Percentiles rank a stretch among this genome's conserved stretches.
These are phyloP conservation scores for Talaromyces borbonicus DNA, from an alignment of 495 filamentous ascomycete genomes.

Conservation along the genomic window DNA sequence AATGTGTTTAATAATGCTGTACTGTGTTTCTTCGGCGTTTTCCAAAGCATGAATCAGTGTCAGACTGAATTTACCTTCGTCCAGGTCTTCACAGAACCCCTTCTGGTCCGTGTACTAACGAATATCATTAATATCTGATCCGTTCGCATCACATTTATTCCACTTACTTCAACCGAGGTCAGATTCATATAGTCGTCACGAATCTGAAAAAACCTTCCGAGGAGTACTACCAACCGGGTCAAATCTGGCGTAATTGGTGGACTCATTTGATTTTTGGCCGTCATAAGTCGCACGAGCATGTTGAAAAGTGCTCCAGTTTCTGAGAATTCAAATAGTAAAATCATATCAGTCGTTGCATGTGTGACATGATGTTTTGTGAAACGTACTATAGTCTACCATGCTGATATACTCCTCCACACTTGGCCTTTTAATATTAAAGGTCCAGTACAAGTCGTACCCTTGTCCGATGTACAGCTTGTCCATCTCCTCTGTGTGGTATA, in stretches of 20 bases:
- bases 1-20: background rate
- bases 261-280: background rate
- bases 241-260: background rate
- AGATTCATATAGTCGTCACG: slow-evolving; percentile 31
- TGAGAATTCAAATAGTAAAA: background rate
- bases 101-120: slow-evolving; percentile 11
- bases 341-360: background rate
- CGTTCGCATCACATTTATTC: background rate
- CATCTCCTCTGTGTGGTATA: background rate
- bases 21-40: background rate
- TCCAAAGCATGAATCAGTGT: slow-evolving; percentile 17
- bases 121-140: too few species aligned
- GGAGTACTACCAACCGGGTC: background rate
- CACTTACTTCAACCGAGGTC: slow-evolving; percentile 6
- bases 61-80: slow-evolving; percentile 28
- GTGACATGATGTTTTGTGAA: too few species aligned
- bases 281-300: slow-evolving; percentile 21
- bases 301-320: slow-evolving; percentile 32
- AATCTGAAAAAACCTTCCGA: slow-evolving; percentile 26
- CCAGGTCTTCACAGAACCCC: slow-evolving; percentile 30
- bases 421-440: slow-evolving; percentile 16
- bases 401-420: slow-evolving; percentile 22
- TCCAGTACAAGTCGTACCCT: slow-evolving; percentile 30
- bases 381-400: slow-evolving; percentile 22
- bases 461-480: slow-evolving; percentile 16